Evolutionary conservation across 139 green algal species (phyloP).

Genomic region (Tetradesmus obliquus): DNA sequence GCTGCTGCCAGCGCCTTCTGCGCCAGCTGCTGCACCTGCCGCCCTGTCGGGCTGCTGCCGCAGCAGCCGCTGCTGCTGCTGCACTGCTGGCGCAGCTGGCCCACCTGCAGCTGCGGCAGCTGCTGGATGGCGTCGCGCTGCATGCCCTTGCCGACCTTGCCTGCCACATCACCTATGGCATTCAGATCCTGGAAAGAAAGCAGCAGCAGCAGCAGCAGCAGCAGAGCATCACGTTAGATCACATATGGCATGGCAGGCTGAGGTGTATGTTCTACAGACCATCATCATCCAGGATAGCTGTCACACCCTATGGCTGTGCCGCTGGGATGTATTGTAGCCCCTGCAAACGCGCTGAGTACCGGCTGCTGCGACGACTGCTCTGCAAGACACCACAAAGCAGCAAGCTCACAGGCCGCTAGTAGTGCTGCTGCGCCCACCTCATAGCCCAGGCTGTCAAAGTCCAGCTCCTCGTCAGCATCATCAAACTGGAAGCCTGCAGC

Average conservation of each 20-base stretch:
- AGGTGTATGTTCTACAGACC: no score
- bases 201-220: not conserved
- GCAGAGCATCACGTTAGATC: no score
- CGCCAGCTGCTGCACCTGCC: constrained; percentile 1
- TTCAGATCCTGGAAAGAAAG: constrained; percentile 3
- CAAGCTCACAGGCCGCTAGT: not conserved
- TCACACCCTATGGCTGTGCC: no score
- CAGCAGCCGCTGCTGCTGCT: constrained; percentile 15
- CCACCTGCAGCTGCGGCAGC: not conserved
- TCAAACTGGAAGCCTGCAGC: constrained; percentile 17
- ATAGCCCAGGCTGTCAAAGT: constrained; percentile 27
- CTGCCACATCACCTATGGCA: constrained; percentile 15
- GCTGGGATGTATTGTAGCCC: no score
- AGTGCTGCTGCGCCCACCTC: not conserved
- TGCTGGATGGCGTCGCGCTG: not conserved
- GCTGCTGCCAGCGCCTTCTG: not conserved
- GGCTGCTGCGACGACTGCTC: no score
- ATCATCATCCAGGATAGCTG: not conserved
- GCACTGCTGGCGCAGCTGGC: not conserved
- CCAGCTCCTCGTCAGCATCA: constrained; percentile 13
- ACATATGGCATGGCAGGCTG: no score
- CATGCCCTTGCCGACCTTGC: constrained; percentile 22
- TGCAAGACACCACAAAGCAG: not conserved
- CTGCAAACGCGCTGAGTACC: no score
- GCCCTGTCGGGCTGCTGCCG: not conserved